Percentiles rank a stretch among this genome's conserved stretches.
Evolutionary conservation across 768 basidiomycete species (phyloP).

Genomic region (Mycena latifolia): DNA sequence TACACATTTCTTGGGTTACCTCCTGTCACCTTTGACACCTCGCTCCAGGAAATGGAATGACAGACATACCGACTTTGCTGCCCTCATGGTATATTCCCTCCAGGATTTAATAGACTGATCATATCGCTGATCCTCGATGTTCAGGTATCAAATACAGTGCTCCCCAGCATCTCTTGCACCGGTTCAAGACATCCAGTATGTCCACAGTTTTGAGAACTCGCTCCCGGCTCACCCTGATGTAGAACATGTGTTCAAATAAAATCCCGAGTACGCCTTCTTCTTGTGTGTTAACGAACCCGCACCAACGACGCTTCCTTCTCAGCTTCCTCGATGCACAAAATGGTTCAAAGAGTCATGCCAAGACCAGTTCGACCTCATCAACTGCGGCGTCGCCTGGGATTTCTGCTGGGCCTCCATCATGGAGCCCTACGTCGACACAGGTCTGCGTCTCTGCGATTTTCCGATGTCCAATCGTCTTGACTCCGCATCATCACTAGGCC

Average conservation of each 20-base stretch:
- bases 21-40: neutral
- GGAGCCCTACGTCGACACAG: no score
- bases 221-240: neutral
- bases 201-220: slow-evolving; percentile 6
- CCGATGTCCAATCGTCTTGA: no score
- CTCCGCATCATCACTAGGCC: no score
- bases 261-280: slow-evolving; percentile 45
- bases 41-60: slow-evolving; percentile 56
- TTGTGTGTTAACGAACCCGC: neutral
- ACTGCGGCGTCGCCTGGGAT: slow-evolving; percentile 52
- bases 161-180: slow-evolving; percentile 44
- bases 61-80: slow-evolving; percentile 43
- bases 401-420: slow-evolving; percentile 53
- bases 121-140: neutral
- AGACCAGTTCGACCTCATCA: slow-evolving; percentile 55
- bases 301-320: neutral
- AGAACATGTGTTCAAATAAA: slow-evolving; percentile 59
- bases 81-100: slow-evolving; percentile 9
- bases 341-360: slow-evolving; percentile 54
- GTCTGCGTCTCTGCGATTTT: no score
- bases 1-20: slow-evolving; percentile 30
- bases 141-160: slow-evolving; percentile 58
- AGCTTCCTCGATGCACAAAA: slow-evolving; percentile 60
- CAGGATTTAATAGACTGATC: neutral
- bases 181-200: slow-evolving; percentile 49